Evolutionary conservation across 1,139 yeast species (phyloP), one percentile per base, ranked within the genome.

Genomic region (Nakaseomyces uthaithaninus): DNA sequence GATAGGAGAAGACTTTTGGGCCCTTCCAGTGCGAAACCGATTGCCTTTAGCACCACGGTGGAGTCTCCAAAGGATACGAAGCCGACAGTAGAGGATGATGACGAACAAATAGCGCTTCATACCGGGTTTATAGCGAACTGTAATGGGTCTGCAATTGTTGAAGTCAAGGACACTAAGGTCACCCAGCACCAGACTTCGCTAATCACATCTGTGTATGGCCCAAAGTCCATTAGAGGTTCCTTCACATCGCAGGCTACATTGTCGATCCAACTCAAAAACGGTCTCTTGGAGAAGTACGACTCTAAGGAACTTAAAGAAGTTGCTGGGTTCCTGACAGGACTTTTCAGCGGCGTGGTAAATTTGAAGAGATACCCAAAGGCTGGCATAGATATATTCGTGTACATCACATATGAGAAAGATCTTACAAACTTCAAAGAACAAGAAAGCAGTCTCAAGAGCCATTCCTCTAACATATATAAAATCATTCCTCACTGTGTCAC

Each of bases 341-440:
- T 56, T 11, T 59, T 65, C 43, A 57, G 58, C 17, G 54, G 65
- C 22, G 65, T 63, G 9, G 72, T 91, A 3, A 62, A 83, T 33
- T 66, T 86, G 37, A 75, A 75, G 14, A 76, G 79, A 45, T 89
- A 89, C 58, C 96, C 97, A 4, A 91, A 91, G 60, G 83, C 95
- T 8, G 77, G 89, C 18, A 84, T 91, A 41, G 93, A 81, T 54
- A 69, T 91, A 18, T 81, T 80, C 51, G 68, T 89, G n/a, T 75
- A 82, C 33, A 38, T 58, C 37, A 53, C 54, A 33, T 52, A 56
- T 38, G 63, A 67, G 44, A 53, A 67, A 30, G 49, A 48, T 22
- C 40, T 42, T n/a, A 45, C 49, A 42, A 42, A 17, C 24, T 27
- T 38, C 23, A 27, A 33, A 30, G 42, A 44, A 18, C 18, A 17